Base-by-base conservation (phyloP, 306 rosid species). In the Benincasa hispida region DNA sequence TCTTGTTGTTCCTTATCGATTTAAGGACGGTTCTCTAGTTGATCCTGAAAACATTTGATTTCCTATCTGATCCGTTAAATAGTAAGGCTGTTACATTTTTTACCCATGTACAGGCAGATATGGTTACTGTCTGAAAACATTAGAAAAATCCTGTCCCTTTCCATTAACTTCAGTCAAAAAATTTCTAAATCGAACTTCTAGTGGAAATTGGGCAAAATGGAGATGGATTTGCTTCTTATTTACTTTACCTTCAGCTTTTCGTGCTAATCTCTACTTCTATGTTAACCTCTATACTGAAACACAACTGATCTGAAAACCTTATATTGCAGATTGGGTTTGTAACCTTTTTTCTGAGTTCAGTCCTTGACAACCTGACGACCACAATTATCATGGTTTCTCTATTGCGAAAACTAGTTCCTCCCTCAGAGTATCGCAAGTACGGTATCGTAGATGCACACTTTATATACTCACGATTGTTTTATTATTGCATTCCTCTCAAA, bases 381-480 rank as follows among this genome's bases (percentile, higher is more conserved):
- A 94, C 98, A 70, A 94, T 94, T 69, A 84, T 91, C 85, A 94
- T 94, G 98, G 94, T 94, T 79, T 94, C 96, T 79, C 81, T 94
- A 68, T 84, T 94, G 86, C 87, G 93, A 81, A 94, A 94, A 80
- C 86, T 94, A 76, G 91, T 89, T 81, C 97, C 97, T 82, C 96
- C 89, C 27, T 89, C 97, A 42, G 98, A 94, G 78, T 94, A 88
- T 67, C 92, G 95, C 78, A 94, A 89, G 98, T 91, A 91, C 54
- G 91, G 55, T 11, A 34, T 14, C 53, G 0, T 5, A 37, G 22
- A 35, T 22, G 19, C 22, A 4, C 66, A 11, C 30, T 10, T 76
- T 41, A 24, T 37, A 74, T 15, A 3, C 24, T 53, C 78, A 22
- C 21, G 39, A 69, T 15, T 3, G 56, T 25, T 69, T 24, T 11